These are phyloP conservation scores for Monascus purpureus DNA, from an alignment of 495 filamentous ascomycete species.

Conservation along the genomic window DNA sequence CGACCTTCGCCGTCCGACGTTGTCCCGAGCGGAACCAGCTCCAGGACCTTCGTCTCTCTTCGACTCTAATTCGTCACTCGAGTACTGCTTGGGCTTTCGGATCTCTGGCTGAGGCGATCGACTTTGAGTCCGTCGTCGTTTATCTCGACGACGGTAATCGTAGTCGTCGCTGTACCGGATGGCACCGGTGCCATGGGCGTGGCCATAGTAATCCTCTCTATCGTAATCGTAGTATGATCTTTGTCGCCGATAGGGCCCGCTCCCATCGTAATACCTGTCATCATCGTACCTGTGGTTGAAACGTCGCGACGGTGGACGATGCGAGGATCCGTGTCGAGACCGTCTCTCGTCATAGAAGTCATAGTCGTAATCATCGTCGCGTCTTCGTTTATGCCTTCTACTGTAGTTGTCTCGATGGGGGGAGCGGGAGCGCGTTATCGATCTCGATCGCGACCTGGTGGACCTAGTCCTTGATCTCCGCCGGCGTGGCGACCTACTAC, in stretches of 20 bases:
- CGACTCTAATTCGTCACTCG: conserved; percentile 20
- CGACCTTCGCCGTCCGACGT: conserved; percentile 18
- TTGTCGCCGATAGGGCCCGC: conserved; percentile 15
- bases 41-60: conserved; percentile 8
- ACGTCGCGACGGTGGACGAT: conserved; percentile 21
- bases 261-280: conserved; percentile 18
- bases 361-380: conserved; percentile 47
- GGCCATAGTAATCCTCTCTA: conserved; percentile 34
- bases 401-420: conserved; percentile 29
- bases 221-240: conserved; percentile 54
- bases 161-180: conserved; percentile 45
- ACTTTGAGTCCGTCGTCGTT: conserved; percentile 54
- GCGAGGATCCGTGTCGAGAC: conserved; percentile 36
- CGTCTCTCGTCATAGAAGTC: conserved; percentile 24
- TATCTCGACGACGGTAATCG: conserved; percentile 37
- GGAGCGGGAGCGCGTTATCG: conserved; percentile 26
- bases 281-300: conserved; percentile 22
- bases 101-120: conserved; percentile 36
- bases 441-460: conserved; percentile 4
- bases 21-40: conserved; percentile 1
- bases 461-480: conserved; percentile 25
- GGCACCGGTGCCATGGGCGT: conserved; percentile 6
- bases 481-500: conserved; percentile 25
- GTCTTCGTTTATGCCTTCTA: conserved; percentile 50
- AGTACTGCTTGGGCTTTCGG: conserved; percentile 29